Evolutionary conservation across 2,329 filamentous ascomycete species (phyloP), one percentile per base, ranked within the genome.

Genomic region (Macrophomina tecta): DNA sequence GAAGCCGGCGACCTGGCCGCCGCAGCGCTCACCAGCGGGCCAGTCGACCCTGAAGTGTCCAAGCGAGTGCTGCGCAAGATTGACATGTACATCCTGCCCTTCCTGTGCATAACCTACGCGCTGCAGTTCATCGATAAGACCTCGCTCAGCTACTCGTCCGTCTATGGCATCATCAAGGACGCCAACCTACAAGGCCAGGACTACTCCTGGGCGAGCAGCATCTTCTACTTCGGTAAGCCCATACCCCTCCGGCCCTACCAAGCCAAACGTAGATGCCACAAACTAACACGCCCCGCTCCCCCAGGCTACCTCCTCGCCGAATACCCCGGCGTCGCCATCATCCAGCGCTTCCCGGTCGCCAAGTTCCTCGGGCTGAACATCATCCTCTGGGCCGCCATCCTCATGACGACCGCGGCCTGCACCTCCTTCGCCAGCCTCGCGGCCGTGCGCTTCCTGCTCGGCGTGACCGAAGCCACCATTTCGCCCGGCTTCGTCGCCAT

Each of bases 301-400:
- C 7, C 46, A 68, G 69, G 69, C 23, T 71, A 69, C 48, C 61
- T 71, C n/a, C 55, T 65, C 6, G 66, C 69, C 12, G 70, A 71
- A 52, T 92, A 91, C 73, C 90, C 90, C 0, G 90, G 89, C 75
- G 90, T 89, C 76, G 87, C 82, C 79, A 82, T 85, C 66, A 84
- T 90, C 65, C 83, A 88, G 55, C 84, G 88, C 58, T 71, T 86
- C 18, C 84, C 83, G 0, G 73, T 82, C 1, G 83, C 79, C 6
- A 84, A 82, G 67, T 84, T 82, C 65, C 76, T 86, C 1, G 76
- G 80, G 6, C 72, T 60, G 64, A 85, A 84, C 69, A 83, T 83
- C 1, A 71, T 85, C 8, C 79, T 85, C 70, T 87, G 85, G 84
- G 84, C 84, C 4, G 65, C 67, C 32, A 67, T 86, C 2, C 79